phyloP scores from a whole-genome alignment of 495 filamentous ascomycete species.

The Lindgomyces ingoldianus region DNA sequence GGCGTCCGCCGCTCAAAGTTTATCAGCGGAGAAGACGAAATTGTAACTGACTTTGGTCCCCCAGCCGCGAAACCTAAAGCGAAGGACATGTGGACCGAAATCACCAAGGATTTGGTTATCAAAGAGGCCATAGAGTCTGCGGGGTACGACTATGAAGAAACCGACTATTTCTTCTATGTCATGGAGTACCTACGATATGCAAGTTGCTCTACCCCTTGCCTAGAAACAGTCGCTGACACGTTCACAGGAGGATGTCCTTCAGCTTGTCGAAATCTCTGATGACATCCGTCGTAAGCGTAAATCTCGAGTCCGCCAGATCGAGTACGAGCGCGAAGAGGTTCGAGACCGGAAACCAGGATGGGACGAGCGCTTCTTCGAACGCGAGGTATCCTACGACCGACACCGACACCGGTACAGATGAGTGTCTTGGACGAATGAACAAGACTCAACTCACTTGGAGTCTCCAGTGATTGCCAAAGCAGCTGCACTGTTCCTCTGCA shows the following conservation, averaged over 20 bases:
- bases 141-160: constrained; percentile 92
- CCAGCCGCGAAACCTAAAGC: constrained; percentile 44
- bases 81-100: constrained; percentile 89
- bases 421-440: background rate
- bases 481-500: background rate
- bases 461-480: background rate
- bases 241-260: constrained; percentile 77
- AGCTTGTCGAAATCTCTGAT: constrained; percentile 78
- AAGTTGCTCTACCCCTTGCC: constrained; percentile 46
- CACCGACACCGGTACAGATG: constrained; percentile 37
- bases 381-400: constrained; percentile 39
- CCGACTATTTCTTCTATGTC: constrained; percentile 84
- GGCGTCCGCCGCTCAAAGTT: constrained; percentile 71
- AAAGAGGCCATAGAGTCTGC: constrained; percentile 81
- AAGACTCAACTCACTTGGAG: background rate
- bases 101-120: constrained; percentile 89
- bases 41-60: constrained; percentile 26
- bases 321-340: constrained; percentile 68
- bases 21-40: constrained; percentile 54
- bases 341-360: constrained; percentile 19
- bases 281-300: constrained; percentile 75
- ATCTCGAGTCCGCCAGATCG: constrained; percentile 75
- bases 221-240: constrained; percentile 10
- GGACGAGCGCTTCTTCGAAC: constrained; percentile 42
- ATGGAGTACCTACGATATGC: constrained; percentile 89